phyloP scores from a whole-genome alignment of 495 filamentous ascomycete genomes.

The Penicillium roqueforti region DNA sequence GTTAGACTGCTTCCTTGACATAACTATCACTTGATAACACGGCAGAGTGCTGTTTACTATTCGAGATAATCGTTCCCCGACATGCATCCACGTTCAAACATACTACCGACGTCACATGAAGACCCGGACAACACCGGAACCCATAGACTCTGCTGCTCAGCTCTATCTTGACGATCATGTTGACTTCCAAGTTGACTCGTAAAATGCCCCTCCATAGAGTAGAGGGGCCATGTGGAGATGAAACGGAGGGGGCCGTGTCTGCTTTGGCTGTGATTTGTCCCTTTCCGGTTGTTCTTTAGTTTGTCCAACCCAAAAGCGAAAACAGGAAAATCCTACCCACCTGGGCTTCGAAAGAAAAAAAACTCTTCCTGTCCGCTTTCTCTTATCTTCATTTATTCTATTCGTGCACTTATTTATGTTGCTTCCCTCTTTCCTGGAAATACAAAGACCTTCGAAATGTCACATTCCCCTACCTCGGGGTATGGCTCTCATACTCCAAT shows the following conservation, averaged over 20 bases:
- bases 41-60: not conserved
- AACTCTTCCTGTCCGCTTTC: not conserved
- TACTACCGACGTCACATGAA: not conserved
- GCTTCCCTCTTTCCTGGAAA: not conserved
- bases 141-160: constrained; percentile 19
- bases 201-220: no score
- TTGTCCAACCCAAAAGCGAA: not conserved
- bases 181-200: constrained; percentile 34
- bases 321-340: not conserved
- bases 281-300: not conserved
- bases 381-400: not conserved
- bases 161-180: constrained; percentile 43
- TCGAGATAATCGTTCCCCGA: not conserved
- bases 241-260: not conserved
- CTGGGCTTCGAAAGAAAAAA: not conserved
- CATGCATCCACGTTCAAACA: not conserved
- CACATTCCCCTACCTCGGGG: constrained; percentile 4
- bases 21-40: not conserved
- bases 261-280: not conserved
- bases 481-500: constrained; percentile 12
- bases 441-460: constrained; percentile 8
- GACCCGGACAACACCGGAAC: constrained; percentile 5
- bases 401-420: not conserved
- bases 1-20: not conserved
- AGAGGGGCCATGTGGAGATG: not conserved